Conservation (phyloP, 2,329 filamentous ascomycete species). For the Chaetomium strumarium region DNA sequence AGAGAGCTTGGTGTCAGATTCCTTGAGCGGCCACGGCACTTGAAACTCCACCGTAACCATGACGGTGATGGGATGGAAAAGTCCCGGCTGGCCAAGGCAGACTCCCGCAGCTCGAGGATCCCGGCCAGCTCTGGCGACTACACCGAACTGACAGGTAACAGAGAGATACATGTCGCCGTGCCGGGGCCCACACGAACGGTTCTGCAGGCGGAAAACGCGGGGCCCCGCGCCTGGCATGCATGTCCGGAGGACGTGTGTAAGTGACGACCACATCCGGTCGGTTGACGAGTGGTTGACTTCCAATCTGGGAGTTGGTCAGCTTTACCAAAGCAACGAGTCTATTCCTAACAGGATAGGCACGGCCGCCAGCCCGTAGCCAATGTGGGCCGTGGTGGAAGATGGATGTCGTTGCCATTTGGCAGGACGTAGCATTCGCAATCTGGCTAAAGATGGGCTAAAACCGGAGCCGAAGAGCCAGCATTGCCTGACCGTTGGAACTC, state of each 20-base stretch:
- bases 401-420: conserved; percentile 9
- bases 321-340: conserved; percentile 25
- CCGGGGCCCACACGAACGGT: conserved; percentile 12
- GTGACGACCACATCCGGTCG: conserved; percentile 20
- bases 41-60: conserved; percentile 14
- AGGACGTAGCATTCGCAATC: conserved; percentile 24
- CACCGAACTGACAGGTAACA: conserved; percentile 1
- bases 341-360: conserved; percentile 12
- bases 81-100: conserved; percentile 15
- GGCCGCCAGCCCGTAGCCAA: conserved; percentile 8
- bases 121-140: background rate
- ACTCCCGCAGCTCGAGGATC: no score
- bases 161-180: conserved; percentile 12
- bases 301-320: conserved; percentile 25
- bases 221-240: conserved; percentile 9
- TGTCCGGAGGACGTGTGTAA: conserved; percentile 1
- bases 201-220: conserved; percentile 12
- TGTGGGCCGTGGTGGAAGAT: conserved; percentile 16
- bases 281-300: conserved; percentile 18
- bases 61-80: conserved; percentile 12
- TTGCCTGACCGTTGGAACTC: conserved; percentile 19
- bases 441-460: conserved; percentile 26
- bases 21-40: conserved; percentile 22
- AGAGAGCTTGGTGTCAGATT: conserved; percentile 16
- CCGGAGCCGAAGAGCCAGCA: conserved; percentile 14